These are phyloP conservation scores for Cornus suecica DNA, from an alignment of 148 eudicot species.

Conservation along the genomic window DNA sequence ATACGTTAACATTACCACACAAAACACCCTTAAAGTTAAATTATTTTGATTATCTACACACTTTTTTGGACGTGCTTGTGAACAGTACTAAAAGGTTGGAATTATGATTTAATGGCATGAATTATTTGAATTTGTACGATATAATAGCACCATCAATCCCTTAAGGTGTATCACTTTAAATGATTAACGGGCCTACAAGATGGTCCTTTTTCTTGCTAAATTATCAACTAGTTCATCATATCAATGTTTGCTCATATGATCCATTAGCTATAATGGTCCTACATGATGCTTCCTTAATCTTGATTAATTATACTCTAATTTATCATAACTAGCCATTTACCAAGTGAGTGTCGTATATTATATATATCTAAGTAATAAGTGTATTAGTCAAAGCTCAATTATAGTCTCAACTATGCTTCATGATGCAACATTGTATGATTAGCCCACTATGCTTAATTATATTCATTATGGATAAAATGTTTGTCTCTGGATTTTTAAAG, in stretches of 20 bases:
- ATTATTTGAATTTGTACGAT: too few species aligned
- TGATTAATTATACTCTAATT: too few species aligned
- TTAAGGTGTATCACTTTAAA: constrained; percentile 12
- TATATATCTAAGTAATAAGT: too few species aligned
- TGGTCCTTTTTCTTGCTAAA: neutral
- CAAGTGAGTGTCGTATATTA: too few species aligned
- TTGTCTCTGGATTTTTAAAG: too few species aligned
- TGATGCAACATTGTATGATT: neutral
- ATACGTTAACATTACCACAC: neutral
- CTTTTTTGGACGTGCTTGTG: neutral
- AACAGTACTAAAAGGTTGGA: neutral
- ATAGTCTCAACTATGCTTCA: neutral
- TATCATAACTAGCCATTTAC: too few species aligned
- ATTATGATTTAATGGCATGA: neutral
- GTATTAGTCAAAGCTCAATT: neutral
- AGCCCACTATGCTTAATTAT: neutral
- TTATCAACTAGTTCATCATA: neutral
- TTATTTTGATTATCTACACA: neutral
- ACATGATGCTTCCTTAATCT: neutral
- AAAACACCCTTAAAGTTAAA: neutral
- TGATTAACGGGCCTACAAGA: constrained; percentile 36
- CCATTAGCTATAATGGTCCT: neutral
- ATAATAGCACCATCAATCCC: neutral
- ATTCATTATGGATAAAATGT: neutral
- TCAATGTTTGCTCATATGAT: neutral